Conservation (phyloP, 129 eudicot species). For the carrot (Daucus carota) region DH1_v3.0 NC_030384.2:45382501-45383000, state of each 20-base stretch:
- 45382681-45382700: constrained; percentile 84
- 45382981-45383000: constrained; percentile 70
- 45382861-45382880: constrained; percentile 79
- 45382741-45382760: constrained; percentile 19
- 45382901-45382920: constrained; percentile 68
- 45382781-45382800: constrained; percentile 47
- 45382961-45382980: constrained; percentile 73
- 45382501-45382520: neutral
- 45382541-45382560: neutral
- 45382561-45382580: neutral
- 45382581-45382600: neutral
- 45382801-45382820: constrained; percentile 39
- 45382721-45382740: constrained; percentile 47
- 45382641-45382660: neutral
- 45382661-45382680: constrained; percentile 22
- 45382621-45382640: neutral
- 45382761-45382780: constrained; percentile 14
- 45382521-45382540: neutral
- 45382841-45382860: constrained; percentile 57
- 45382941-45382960: constrained; percentile 72
- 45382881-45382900: constrained; percentile 66
- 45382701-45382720: constrained; percentile 32
- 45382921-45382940: constrained; percentile 95
- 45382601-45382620: neutral
- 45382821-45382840: constrained; percentile 37